Evolutionary conservation across 768 basidiomycete species (phyloP), one percentile per base, ranked within the genome.

Genomic region (Nidularia sp.): DNA sequence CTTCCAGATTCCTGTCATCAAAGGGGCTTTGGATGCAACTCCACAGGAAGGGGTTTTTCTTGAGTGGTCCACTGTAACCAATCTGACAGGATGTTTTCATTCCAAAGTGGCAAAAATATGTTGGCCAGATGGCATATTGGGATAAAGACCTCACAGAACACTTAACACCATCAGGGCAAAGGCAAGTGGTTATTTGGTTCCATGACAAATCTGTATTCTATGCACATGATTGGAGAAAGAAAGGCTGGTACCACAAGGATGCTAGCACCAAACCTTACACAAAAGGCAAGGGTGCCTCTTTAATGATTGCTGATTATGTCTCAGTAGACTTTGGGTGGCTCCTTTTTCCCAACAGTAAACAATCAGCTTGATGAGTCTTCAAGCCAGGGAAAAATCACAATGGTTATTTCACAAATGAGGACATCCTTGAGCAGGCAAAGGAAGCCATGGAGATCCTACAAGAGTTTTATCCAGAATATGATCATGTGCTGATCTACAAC

Each of bases 181-280:
- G 18, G 18, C 18, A 18, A 18, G 18, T 18, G 18, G 18, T 56
- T 45, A 34, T 53, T 1, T 70, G 66, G 68, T 67, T 59, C 42
- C 72, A 77, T 53, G 69, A 77, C 54, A 69, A 78, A 53, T 67
- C 64, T 1, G 68, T 59, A 1, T 75, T 74, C 58, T 74, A 74
- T 58, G 67, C 65, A 1, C 54, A 77, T 61, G 70, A 77, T 50
- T 54, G 60, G 0, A 54, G 63, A 1, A 50, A 57, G 12, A 53
- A 42, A 0, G 34, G 51, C 9, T 76, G 72, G 72, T 58, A 65
- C 5, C 68, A 68, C 13, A 49, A 59, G 7, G 45, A 48, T 7
- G 64, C 51, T 32, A 49, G 45, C 1, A 58, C 72, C 1, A 53
- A 51, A 0, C 73, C 74, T 4, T 56, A 63, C 1, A 33, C 60